These are phyloP conservation scores for Miscanthus lutarioriparius DNA, from an alignment of 176 grass and related monocot species.

Conservation along the genomic window DNA sequence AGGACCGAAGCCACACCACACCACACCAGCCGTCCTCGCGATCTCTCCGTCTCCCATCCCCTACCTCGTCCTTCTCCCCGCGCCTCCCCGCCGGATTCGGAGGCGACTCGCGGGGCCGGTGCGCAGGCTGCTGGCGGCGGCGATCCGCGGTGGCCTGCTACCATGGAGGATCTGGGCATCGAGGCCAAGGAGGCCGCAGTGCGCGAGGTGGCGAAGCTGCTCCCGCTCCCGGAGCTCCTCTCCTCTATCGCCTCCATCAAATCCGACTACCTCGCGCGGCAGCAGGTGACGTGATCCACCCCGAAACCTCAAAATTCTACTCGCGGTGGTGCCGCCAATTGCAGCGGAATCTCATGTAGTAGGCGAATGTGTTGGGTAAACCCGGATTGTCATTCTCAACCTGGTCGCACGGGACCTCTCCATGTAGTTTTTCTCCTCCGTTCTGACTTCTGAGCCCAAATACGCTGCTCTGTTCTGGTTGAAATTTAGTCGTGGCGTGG, in stretches of 20 bases:
- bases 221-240: slow-evolving; percentile 83
- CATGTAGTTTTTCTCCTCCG: not conserved
- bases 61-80: not conserved
- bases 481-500: not conserved
- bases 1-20: not conserved
- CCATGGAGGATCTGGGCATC: slow-evolving; percentile 97
- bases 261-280: slow-evolving; percentile 87
- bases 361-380: not conserved
- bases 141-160: slow-evolving; percentile 13
- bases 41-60: slow-evolving; percentile 24
- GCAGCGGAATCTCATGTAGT: slow-evolving; percentile 16
- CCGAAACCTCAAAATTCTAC: slow-evolving; percentile 2
- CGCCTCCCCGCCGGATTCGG: slow-evolving; percentile 21
- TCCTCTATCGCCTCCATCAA: slow-evolving; percentile 91
- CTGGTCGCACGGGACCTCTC: not conserved
- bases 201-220: slow-evolving; percentile 97
- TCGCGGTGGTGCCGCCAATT: not conserved
- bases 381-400: not conserved
- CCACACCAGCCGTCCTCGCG: slow-evolving; percentile 15
- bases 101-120: slow-evolving; percentile 13
- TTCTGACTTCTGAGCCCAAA: not conserved
- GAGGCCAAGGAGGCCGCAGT: slow-evolving; percentile 94
- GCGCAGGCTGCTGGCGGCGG: slow-evolving; percentile 6
- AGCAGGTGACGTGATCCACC: slow-evolving; percentile 65
- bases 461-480: slow-evolving; percentile 1